These are phyloP conservation scores for Immersiella caudata DNA, from an alignment of 495 filamentous ascomycete genomes.

Conservation along the genomic window DNA sequence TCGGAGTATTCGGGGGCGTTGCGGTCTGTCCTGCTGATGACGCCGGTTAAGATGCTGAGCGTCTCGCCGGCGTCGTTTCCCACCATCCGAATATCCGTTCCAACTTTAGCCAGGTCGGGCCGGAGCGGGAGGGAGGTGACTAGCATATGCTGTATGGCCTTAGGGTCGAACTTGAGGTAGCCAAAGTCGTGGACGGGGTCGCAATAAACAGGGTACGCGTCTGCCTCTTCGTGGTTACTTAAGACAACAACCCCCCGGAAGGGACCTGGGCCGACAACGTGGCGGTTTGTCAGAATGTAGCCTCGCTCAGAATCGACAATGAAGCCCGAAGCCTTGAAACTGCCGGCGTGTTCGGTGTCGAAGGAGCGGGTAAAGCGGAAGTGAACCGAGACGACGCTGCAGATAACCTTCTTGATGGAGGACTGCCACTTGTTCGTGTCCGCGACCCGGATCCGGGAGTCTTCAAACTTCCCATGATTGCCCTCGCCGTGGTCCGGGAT, in stretches of 20 bases:
- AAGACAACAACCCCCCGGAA: constrained; percentile 99
- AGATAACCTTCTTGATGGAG: constrained; percentile 90
- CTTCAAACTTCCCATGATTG: too few relatives aligned
- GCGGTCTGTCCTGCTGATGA: constrained; percentile 92
- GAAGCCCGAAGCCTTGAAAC: constrained; percentile 95
- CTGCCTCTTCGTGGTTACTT: constrained; percentile 96
- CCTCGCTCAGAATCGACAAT: constrained; percentile 95
- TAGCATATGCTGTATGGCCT: too few relatives aligned
- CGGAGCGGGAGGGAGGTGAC: too few relatives aligned
- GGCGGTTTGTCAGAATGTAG: constrained; percentile 82
- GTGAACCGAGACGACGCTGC: constrained; percentile 92
- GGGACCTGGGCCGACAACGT: constrained; percentile 92
- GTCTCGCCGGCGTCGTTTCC: constrained; percentile 99
- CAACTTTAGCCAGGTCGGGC: too few relatives aligned
- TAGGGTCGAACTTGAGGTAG: constrained; percentile 91
- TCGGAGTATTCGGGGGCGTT: constrained; percentile 98
- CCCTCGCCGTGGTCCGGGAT: too few relatives aligned
- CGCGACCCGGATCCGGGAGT: too few relatives aligned
- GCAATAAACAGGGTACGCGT: constrained; percentile 94
- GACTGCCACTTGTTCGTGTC: too few relatives aligned
- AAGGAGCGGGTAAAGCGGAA: constrained; percentile 99
- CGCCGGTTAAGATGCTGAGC: constrained; percentile 94
- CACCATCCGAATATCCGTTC: too few relatives aligned
- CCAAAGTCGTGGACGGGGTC: constrained; percentile 99
- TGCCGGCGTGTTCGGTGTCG: constrained; percentile 92